Evolutionary conservation across 1,284 basidiomycete species (phyloP).

Genomic region (Tremellales sp.): DNA sequence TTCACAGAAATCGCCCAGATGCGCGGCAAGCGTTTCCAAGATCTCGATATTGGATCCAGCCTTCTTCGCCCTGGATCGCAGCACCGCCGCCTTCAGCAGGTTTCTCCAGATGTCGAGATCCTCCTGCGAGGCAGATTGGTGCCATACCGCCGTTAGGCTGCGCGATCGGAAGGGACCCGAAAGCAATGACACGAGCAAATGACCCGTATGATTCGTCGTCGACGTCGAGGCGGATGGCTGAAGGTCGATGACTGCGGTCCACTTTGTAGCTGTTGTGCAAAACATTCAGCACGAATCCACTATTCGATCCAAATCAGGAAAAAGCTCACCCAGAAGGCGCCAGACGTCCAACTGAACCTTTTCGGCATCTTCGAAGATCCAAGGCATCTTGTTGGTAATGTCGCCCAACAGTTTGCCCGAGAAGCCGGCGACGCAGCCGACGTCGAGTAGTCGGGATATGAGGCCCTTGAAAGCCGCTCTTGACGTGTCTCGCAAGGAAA

Average conservation of each 20-base stretch:
- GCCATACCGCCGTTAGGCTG: conserved; percentile 33
- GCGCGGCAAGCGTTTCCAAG: conserved; percentile 38
- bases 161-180: conserved; percentile 36
- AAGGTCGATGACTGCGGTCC: conserved; percentile 29
- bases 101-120: conserved; percentile 33
- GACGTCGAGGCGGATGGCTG: conserved; percentile 19
- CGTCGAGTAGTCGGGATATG: conserved; percentile 17
- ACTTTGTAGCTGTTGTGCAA: conserved; percentile 21
- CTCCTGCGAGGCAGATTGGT: conserved; percentile 16
- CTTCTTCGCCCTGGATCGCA: conserved; percentile 36
- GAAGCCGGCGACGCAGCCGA: conserved; percentile 16
- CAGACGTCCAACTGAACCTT: conserved; percentile 36
- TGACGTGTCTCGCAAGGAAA: background rate
- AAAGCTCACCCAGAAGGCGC: conserved; percentile 29
- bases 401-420: conserved; percentile 36
- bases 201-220: conserved; percentile 39
- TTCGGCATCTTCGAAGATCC: conserved; percentile 32
- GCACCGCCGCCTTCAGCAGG: conserved; percentile 30
- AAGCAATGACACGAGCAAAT: conserved; percentile 37
- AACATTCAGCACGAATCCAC: background rate
- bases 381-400: conserved; percentile 39
- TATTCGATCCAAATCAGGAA: background rate
- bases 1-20: conserved; percentile 32
- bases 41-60: conserved; percentile 41
- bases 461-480: conserved; percentile 18